Base-by-base conservation (phyloP, 768 basidiomycete species). In the Panus rudis region DNA sequence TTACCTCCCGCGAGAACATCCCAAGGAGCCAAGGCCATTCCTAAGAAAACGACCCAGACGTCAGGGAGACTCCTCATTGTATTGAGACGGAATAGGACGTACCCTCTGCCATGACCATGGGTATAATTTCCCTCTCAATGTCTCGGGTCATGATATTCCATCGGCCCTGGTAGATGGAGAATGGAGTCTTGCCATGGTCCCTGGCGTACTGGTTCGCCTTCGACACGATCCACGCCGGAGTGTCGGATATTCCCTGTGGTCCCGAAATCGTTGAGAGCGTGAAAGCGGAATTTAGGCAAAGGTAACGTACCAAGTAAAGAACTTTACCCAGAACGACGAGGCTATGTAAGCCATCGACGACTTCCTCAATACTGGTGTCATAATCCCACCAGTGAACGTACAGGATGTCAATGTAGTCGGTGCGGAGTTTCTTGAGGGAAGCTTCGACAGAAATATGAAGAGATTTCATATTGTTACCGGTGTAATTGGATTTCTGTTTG, bases 351-450 rank as follows among this genome's bases (percentile, higher is more conserved):
- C 45, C 42, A 27, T 61, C 59, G 67, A 70, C 67, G 23, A 69
- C 37, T 47, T 71, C 70, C 33, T 63, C 60, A 24, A 71, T 56
- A 10, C 58, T 57, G 14, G 66, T 65, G 5, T 62, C 49, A 41
- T 57, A 64, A 44, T 68, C 69, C 65, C 63, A 63, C 55, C 57
- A 64, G 50, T 71, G 70, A 1, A 72, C 38, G 52, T 72, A 72
- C 19, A 72, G 52, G 24, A 73, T 52, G 46, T 73, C 72, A 42
- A 73, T 63, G 52, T 71, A 72, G 17, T 49, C 44, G 6, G 70
- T 72, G 33, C 62, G 56, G 14, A 73, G 60, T 45, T 66, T 68
- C 52, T 62, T 63, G 45, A 73, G 54, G 31, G 62, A 65, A 7
- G 49, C 55, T 22, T 55, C 49, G 11, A 56, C 48, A 20, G 60